These are phyloP conservation scores for Pichia rugopelliculosa DNA, from an alignment of 805 yeast species.

Conservation along the genomic window DNA sequence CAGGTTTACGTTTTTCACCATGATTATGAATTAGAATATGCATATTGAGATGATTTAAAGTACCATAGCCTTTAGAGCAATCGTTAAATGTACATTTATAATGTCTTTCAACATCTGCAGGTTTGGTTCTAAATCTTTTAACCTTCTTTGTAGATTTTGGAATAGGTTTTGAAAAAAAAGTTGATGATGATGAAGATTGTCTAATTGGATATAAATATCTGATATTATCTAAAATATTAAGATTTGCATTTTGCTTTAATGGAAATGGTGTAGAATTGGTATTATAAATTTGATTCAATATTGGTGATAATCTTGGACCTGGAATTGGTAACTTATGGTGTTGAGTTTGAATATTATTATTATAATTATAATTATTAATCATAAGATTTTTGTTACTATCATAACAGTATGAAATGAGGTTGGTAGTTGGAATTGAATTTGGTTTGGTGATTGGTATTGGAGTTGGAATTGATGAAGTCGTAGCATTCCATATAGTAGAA, in stretches of 20 bases:
- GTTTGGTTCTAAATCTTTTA: slow-evolving; percentile 47
- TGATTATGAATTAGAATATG: slow-evolving; percentile 48
- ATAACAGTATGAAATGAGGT: too few relatives aligned
- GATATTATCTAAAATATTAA: too few relatives aligned
- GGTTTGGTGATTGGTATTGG: not conserved
- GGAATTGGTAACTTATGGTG: too few relatives aligned
- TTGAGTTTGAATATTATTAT: too few relatives aligned
- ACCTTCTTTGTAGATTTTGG: not conserved
- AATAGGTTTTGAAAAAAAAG: not conserved
- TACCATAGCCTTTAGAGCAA: slow-evolving; percentile 51
- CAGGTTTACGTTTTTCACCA: slow-evolving; percentile 47
- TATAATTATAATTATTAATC: too few relatives aligned
- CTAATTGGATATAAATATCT: not conserved
- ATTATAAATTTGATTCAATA: too few relatives aligned
- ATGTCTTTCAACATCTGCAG: slow-evolving; percentile 47
- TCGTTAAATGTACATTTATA: slow-evolving; percentile 41
- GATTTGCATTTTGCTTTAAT: too few relatives aligned
- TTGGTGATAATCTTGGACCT: too few relatives aligned
- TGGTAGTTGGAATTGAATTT: too few relatives aligned
- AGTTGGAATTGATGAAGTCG: not conserved
- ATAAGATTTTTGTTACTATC: too few relatives aligned
- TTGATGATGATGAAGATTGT: not conserved
- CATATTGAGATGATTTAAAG: slow-evolving; percentile 52
- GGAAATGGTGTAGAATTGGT: not conserved
- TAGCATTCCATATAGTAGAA: not conserved